phyloP scores from a whole-genome alignment of 2,329 filamentous ascomycete species.

The Didymella arachidicola region DNA sequence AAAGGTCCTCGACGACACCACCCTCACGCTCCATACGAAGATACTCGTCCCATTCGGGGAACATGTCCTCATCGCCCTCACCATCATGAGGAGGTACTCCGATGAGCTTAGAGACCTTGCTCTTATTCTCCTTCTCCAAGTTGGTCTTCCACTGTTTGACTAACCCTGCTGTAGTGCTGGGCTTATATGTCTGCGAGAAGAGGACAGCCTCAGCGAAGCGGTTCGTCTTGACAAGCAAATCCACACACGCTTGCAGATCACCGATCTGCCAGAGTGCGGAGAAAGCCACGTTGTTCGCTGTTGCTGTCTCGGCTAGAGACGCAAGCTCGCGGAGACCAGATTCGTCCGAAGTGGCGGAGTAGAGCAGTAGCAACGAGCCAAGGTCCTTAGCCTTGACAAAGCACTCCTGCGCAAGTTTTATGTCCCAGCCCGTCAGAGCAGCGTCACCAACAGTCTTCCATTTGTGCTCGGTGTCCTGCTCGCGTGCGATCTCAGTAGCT shows the following conservation, averaged over 20 bases:
- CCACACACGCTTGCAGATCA: slow-evolving; percentile 81
- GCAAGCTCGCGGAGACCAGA: slow-evolving; percentile 77
- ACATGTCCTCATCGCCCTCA: slow-evolving; percentile 76
- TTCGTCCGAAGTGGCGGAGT: slow-evolving; percentile 83
- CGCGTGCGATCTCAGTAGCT: slow-evolving; percentile 81
- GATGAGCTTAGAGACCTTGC: slow-evolving; percentile 81
- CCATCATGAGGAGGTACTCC: slow-evolving; percentile 75
- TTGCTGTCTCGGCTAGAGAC: slow-evolving; percentile 75
- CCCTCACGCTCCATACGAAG: slow-evolving; percentile 80
- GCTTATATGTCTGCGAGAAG: slow-evolving; percentile 95
- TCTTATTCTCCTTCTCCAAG: slow-evolving; percentile 85
- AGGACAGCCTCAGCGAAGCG: slow-evolving; percentile 85
- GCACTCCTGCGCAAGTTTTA: slow-evolving; percentile 88
- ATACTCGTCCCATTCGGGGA: slow-evolving; percentile 96
- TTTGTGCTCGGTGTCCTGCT: slow-evolving; percentile 91
- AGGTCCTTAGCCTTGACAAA: slow-evolving; percentile 91
- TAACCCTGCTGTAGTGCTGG: slow-evolving; percentile 72
- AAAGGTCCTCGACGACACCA: slow-evolving; percentile 53
- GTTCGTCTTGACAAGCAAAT: slow-evolving; percentile 79
- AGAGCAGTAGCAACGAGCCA: slow-evolving; percentile 84
- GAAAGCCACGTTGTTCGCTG: slow-evolving; percentile 92
- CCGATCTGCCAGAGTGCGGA: slow-evolving; percentile 86
- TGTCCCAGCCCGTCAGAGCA: slow-evolving; percentile 84
- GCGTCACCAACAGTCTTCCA: slow-evolving; percentile 98
- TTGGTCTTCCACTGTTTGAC: slow-evolving; percentile 82